These are phyloP conservation scores for Cantharellus anzutake DNA, from an alignment of 768 basidiomycete species.

Conservation along the genomic window DNA sequence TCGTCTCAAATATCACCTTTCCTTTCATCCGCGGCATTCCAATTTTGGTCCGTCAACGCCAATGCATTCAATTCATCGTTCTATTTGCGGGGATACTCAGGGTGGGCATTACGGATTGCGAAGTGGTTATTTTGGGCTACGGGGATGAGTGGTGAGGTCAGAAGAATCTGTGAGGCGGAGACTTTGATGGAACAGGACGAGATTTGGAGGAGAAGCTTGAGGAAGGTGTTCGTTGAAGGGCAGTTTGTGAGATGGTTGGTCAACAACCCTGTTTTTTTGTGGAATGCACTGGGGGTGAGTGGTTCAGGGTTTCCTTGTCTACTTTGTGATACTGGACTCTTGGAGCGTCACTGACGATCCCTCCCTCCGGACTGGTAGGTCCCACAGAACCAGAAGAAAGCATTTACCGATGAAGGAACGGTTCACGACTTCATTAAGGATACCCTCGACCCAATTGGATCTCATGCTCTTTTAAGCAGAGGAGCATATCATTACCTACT, in stretches of 20 bases:
- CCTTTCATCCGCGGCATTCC: constrained; percentile 49
- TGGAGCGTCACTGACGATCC: neutral
- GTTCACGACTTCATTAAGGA: constrained; percentile 23
- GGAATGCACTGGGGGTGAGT: constrained; percentile 62
- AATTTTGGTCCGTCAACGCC: constrained; percentile 54
- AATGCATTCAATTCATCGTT: constrained; percentile 30
- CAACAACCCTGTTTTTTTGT: constrained; percentile 29
- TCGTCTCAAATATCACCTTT: constrained; percentile 42
- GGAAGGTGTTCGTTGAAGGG: constrained; percentile 14
- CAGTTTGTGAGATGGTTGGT: neutral
- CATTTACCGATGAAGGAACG: constrained; percentile 22
- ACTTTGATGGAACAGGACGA: constrained; percentile 36
- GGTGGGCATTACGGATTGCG: constrained; percentile 45
- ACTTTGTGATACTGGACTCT: neutral
- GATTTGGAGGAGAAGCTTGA: constrained; percentile 52
- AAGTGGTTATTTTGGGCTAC: constrained; percentile 37
- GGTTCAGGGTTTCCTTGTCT: constrained; percentile 3
- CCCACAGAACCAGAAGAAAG: neutral
- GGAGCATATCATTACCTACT: constrained; percentile 24
- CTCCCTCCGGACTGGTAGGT: neutral
- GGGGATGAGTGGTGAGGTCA: constrained; percentile 36
- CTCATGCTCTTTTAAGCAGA: constrained; percentile 12
- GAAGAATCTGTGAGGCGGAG: constrained; percentile 33
- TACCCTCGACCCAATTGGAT: neutral
- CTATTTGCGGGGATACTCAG: constrained; percentile 49